phyloP scores from a whole-genome alignment of 2,329 filamentous ascomycete genomes.

The Alternaria brassicicola region DNA sequence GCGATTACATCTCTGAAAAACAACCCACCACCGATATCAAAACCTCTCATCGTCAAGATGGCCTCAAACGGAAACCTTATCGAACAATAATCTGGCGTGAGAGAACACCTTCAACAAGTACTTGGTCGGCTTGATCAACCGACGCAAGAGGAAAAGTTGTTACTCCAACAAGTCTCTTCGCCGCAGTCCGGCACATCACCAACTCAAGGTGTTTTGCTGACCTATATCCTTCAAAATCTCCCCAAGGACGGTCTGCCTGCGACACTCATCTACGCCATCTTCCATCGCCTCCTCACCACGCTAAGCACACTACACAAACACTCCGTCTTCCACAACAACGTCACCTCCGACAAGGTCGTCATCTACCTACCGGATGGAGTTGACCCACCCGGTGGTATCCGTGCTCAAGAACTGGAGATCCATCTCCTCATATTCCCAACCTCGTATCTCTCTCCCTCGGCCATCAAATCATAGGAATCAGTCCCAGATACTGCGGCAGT shows the following conservation, averaged over 20 bases:
- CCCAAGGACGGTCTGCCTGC: neutral
- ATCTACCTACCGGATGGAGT: neutral
- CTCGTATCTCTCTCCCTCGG: neutral
- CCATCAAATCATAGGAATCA: neutral
- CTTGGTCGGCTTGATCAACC: neutral
- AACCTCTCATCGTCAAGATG: neutral
- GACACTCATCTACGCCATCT: neutral
- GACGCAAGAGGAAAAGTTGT: neutral
- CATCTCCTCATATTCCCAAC: neutral
- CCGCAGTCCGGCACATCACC: neutral
- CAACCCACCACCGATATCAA: neutral
- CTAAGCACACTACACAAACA: neutral
- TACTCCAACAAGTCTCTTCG: neutral
- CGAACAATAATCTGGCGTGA: neutral
- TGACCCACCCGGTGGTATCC: neutral
- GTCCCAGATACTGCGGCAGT: neutral
- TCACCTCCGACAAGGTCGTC: neutral
- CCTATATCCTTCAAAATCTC: neutral
- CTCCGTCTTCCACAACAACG: neutral
- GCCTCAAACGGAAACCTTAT: neutral
- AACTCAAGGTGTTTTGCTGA: neutral
- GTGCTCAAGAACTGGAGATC: neutral
- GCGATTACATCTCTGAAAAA: neutral
- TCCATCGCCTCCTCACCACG: neutral
- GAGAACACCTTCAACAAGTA: neutral